Conservation (phyloP, 2,329 filamentous ascomycete species). For the Cercospora beticola region DNA sequence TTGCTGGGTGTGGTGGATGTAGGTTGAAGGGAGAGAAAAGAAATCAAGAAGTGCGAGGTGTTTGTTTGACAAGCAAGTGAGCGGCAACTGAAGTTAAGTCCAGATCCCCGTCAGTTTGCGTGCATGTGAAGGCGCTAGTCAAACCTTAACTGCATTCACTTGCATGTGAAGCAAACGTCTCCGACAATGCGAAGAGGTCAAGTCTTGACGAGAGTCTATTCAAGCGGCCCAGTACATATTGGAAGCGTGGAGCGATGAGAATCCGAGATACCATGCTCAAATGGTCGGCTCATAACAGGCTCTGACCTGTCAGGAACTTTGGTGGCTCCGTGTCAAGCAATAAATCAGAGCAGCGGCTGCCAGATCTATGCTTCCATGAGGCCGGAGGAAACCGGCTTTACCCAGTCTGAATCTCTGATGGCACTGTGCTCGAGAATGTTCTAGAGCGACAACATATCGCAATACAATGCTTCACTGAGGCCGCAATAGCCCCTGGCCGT, state of each 20-base stretch:
- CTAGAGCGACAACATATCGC: not conserved
- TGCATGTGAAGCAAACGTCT: constrained; percentile 7
- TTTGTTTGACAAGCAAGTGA: not conserved
- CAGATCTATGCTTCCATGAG: not conserved
- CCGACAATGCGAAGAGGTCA: not conserved
- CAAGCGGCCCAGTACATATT: not conserved
- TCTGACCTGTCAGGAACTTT: not conserved
- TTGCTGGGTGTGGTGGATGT: not conserved
- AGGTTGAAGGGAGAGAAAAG: not conserved
- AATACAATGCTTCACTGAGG: not conserved
- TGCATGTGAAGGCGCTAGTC: not conserved
- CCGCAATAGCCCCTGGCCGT: not conserved
- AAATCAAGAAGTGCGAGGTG: not conserved
- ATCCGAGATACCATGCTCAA: not conserved
- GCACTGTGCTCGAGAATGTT: not conserved
- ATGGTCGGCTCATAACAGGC: not conserved
- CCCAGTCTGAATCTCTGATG: not conserved
- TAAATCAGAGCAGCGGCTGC: not conserved
- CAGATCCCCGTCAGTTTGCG: not conserved
- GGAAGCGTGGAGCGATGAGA: not conserved
- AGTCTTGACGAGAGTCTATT: not conserved
- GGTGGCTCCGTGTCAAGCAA: not conserved
- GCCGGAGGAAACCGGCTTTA: not conserved
- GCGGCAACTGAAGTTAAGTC: not conserved
- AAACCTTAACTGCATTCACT: not conserved